These are phyloP conservation scores for Candida frijolesensis DNA, from an alignment of 1,139 yeast genomes.

Conservation along the genomic window DNA sequence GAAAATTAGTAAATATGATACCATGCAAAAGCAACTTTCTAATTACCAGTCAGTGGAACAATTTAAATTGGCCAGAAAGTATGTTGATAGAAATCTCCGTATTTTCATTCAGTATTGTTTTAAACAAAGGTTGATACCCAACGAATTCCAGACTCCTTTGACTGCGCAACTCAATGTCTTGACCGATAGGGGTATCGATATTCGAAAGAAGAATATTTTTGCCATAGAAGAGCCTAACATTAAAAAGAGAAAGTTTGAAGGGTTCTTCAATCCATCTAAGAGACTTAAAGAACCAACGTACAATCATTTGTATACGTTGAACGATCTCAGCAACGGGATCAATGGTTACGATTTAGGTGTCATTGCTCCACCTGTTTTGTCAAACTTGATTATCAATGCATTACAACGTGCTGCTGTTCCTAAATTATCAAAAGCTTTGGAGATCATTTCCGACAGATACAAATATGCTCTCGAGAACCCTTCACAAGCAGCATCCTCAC, in stretches of 20 bases:
- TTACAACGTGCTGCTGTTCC: slow-evolving; percentile 54
- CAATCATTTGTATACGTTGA: slow-evolving; percentile 57
- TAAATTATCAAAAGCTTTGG: slow-evolving; percentile 66
- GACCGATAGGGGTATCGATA: slow-evolving; percentile 43
- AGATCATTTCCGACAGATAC: slow-evolving; percentile 67
- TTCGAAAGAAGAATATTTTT: slow-evolving; percentile 43
- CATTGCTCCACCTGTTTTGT: slow-evolving; percentile 62
- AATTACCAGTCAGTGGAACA: slow-evolving; percentile 48
- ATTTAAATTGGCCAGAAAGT: slow-evolving; percentile 44
- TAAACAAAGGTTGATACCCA: slow-evolving; percentile 40
- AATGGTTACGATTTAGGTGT: slow-evolving; percentile 69
- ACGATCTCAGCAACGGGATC: slow-evolving; percentile 60
- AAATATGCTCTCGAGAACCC: slow-evolving; percentile 24
- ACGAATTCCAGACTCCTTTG: slow-evolving; percentile 33
- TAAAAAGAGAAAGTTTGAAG: slow-evolving; percentile 43
- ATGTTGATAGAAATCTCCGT: slow-evolving; percentile 42
- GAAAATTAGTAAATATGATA: slow-evolving; percentile 42
- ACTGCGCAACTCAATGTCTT: slow-evolving; percentile 32
- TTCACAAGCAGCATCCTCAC: background rate
- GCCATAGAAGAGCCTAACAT: slow-evolving; percentile 33
- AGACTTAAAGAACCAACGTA: slow-evolving; percentile 36
- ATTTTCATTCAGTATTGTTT: slow-evolving; percentile 40
- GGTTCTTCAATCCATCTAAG: slow-evolving; percentile 33
- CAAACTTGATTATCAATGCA: slow-evolving; percentile 66
- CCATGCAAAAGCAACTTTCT: slow-evolving; percentile 42